Evolutionary conservation across 2,329 filamentous ascomycete genomes (phyloP), one percentile per base, ranked within the genome.

Genomic region (Botrytis medusae): DNA sequence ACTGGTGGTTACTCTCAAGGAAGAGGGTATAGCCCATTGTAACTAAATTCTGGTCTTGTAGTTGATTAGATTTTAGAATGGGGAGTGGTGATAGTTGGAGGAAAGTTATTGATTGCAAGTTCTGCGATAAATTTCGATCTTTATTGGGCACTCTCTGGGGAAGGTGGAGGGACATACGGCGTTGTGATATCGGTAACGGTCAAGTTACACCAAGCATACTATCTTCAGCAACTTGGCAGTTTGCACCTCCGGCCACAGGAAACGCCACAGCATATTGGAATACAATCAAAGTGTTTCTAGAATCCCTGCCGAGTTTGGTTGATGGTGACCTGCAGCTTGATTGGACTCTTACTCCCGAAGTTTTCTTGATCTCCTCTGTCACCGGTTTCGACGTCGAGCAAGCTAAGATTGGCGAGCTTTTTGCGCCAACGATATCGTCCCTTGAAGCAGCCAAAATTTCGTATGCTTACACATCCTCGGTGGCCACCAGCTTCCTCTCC

Each of bases 81-180:
- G 74, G 84, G 88, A 72, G 86, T 89, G 1, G 82, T 91, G n/a
- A 87, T 85, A 6, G 86, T 83, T 0, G 78, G 79, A 14, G 87
- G 88, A 5, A 74, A 37, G 34, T 7, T 83, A 18, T 78, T 85
- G 37, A 73, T 89, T 2, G 84, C 80, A 1, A 88, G 87, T 0
- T 85, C 83, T 1, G 83, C 82, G 0, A 77, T 76, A 0, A 74
- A 91, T 75, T 72, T 82, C 0, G 89, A 91, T 67, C 81, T 91
- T 1, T 91, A 87, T 81, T 92, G 89, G 89, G 89, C 89, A 1
- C 81, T 90, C 0, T 83, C 83, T 59, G 89, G 89, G 3, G 88
- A 89, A 0, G 89, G 89, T 2, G 86, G 85, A 14, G 87, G 88
- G 18, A 90, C 85, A 42, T 91, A 86, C 76, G 88, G 83, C 6